Evolutionary conservation across 1,139 yeast species (phyloP).

Genomic region (Yamadazyma taylorii): DNA sequence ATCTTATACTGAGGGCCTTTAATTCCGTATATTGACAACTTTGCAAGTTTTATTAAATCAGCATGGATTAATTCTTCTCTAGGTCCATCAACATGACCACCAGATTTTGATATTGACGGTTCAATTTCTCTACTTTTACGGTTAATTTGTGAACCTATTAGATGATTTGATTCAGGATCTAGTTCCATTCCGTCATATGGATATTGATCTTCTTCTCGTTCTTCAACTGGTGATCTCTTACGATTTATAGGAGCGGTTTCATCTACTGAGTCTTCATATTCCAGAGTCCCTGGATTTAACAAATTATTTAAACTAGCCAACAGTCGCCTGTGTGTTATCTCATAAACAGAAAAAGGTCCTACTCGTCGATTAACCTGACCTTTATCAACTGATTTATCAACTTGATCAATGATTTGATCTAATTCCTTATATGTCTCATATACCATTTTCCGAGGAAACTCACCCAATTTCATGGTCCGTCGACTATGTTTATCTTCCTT

Average conservation of each 20-base stretch:
- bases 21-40: constrained; percentile 42
- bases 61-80: constrained; percentile 31
- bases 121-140: background rate
- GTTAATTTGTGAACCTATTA: too few relatives aligned
- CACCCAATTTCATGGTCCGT: constrained; percentile 36
- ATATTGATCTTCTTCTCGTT: too few relatives aligned
- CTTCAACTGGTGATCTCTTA: too few relatives aligned
- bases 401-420: constrained; percentile 23
- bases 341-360: constrained; percentile 37
- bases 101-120: background rate
- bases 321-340: background rate
- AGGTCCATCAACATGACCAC: background rate
- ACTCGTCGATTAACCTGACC: constrained; percentile 11
- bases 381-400: constrained; percentile 23
- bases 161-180: background rate
- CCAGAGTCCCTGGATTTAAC: background rate
- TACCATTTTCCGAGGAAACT: constrained; percentile 31
- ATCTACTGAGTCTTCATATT: background rate
- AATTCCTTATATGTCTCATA: constrained; percentile 36
- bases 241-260: too few relatives aligned
- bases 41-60: constrained; percentile 38
- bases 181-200: background rate
- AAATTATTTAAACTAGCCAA: background rate
- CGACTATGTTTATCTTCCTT: constrained; percentile 32
- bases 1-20: constrained; percentile 41